Conservation (phyloP, 768 basidiomycete genomes). For the Albatrellus ellisii region DNA sequence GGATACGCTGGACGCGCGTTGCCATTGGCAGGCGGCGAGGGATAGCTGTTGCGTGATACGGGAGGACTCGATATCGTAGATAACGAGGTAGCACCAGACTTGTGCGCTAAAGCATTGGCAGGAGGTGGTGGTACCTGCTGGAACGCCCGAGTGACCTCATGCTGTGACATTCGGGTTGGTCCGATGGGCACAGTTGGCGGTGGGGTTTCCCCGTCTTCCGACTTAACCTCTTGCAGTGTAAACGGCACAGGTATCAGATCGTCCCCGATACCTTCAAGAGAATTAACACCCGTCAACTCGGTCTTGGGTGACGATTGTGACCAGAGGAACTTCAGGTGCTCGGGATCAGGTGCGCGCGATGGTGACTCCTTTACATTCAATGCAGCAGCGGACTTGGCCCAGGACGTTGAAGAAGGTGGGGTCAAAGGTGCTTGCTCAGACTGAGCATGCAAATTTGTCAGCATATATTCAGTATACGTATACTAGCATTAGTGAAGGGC, state of each 20-base stretch:
- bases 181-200: slow-evolving; percentile 42
- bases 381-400: slow-evolving; percentile 36
- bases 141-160: slow-evolving; percentile 78
- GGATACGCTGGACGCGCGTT: slow-evolving; percentile 47
- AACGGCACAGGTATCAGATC: slow-evolving; percentile 72
- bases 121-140: slow-evolving; percentile 69
- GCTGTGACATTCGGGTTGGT: slow-evolving; percentile 65
- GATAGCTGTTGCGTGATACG: slow-evolving; percentile 7
- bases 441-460: slow-evolving; percentile 20
- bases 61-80: slow-evolving; percentile 5
- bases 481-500: not conserved
- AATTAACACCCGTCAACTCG: slow-evolving; percentile 58
- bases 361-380: slow-evolving; percentile 66
- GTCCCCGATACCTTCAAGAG: slow-evolving; percentile 72
- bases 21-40: slow-evolving; percentile 25
- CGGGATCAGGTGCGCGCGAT: slow-evolving; percentile 62
- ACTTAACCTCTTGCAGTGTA: slow-evolving; percentile 75
- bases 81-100: slow-evolving; percentile 27
- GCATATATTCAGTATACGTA: slow-evolving; percentile 9
- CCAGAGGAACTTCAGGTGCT: slow-evolving; percentile 78
- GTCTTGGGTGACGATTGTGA: slow-evolving; percentile 64
- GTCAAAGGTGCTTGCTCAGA: slow-evolving; percentile 30
- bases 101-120: slow-evolving; percentile 30
- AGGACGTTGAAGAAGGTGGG: slow-evolving; percentile 41
- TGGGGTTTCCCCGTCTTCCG: slow-evolving; percentile 73